Evolutionary conservation across 768 basidiomycete species (phyloP), one percentile per base, ranked within the genome.

Genomic region (Leccinum variicolor): DNA sequence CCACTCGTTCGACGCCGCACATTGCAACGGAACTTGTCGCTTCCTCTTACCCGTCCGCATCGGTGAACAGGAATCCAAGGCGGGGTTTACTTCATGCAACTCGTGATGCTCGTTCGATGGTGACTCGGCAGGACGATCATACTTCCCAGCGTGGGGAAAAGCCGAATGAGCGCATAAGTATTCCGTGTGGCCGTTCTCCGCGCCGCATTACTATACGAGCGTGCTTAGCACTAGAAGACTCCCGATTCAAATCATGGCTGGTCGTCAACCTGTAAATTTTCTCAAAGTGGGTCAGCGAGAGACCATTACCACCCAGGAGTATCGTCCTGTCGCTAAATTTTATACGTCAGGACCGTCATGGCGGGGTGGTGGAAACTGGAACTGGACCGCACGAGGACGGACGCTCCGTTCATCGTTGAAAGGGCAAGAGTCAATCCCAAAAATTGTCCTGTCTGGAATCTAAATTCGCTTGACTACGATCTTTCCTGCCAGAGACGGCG

Each of bases 11-110:
- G 68, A 74, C 31, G 23, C 51, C 10, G 56, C 59, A 17, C 57
- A 67, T 60, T 73, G 73, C 52, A 50, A 50, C 9, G 56, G 57
- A 11, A 50, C 72, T 1, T 82, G 80, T 54, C 75, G 76, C 6
- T 80, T 81, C 62, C 75, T 85, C 47, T 71, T 84, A 41, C 79
- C 81, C 0, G 65, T 79, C 11, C 76, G 77, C 4, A 72, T 85
- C 26, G 74, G 75, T 17, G 85, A 85, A 68, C 83, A 84, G 59
- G 84, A 85, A 62, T 82, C 83, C 29, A 83, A 83, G 59, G 81
- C 82, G 1, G 77, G 81, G 65, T 77, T 8, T 85, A 86, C 68
- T 68, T 87, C n/a, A 63, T 73, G 28, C 81, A 86, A 61, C 69
- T 31, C 11, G 10, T 31, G 11, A 31, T 31, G 31, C 29, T 31